Evolutionary conservation across 1,139 yeast species (phyloP).

Genomic region (Sugiyamaella japonica): DNA sequence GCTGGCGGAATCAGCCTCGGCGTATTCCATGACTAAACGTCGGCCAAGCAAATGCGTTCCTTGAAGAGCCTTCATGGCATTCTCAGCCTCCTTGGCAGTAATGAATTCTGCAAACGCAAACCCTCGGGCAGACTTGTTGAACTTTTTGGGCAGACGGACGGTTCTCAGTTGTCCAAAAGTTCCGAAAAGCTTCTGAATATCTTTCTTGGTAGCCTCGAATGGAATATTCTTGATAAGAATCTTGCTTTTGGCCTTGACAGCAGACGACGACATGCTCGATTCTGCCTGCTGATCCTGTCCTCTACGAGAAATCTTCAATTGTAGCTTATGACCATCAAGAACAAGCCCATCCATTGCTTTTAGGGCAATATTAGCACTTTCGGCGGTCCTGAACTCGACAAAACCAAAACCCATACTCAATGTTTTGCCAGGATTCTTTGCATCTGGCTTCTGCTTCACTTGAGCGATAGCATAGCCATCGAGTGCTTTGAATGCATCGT

Average conservation of each 20-base stretch:
- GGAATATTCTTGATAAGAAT: constrained; percentile 95
- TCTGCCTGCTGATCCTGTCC: constrained; percentile 41
- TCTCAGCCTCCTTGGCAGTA: constrained; percentile 87
- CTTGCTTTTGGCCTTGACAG: constrained; percentile 56
- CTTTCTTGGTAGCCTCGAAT: constrained; percentile 92
- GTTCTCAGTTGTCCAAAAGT: constrained; percentile 94
- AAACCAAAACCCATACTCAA: constrained; percentile 98
- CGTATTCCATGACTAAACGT: constrained; percentile 91
- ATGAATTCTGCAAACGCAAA: constrained; percentile 95
- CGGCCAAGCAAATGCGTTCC: constrained; percentile 98
- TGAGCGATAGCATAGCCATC: constrained; percentile 77
- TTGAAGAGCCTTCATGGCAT: constrained; percentile 89
- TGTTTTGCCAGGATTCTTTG: constrained; percentile 62
- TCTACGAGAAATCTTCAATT: constrained; percentile 84
- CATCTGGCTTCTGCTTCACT: constrained; percentile 86
- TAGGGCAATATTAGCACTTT: constrained; percentile 77
- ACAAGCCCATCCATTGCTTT: constrained; percentile 71
- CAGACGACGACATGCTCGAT: constrained; percentile 25
- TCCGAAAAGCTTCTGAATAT: constrained; percentile 84
- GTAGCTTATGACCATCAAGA: constrained; percentile 87
- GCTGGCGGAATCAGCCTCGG: constrained; percentile 75
- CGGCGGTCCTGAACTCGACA: constrained; percentile 79
- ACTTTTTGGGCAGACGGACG: constrained; percentile 94
- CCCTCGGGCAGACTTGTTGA: constrained; percentile 93
- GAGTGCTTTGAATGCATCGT: constrained; percentile 62